phyloP scores from a whole-genome alignment of 495 filamentous ascomycete genomes.

The Penicillium longicatenatum region DNA sequence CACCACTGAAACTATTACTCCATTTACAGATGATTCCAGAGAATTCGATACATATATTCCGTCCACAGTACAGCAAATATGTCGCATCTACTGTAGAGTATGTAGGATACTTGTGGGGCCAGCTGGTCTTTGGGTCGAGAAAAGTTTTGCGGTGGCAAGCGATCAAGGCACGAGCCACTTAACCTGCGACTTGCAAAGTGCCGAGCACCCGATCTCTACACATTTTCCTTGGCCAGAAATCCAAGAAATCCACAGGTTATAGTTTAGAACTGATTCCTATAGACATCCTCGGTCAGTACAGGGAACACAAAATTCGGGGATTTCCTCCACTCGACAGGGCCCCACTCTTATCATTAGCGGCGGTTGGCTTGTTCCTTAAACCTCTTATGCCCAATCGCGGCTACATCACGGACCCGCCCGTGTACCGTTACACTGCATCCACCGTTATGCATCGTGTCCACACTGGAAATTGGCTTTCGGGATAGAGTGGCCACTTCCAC shows the following conservation, averaged over 20 bases:
- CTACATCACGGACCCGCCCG: not conserved
- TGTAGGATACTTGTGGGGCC: not conserved
- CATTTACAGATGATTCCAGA: not conserved
- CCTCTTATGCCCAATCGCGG: slow-evolving; percentile 12
- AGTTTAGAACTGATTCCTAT: no score
- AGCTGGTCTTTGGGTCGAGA: not conserved
- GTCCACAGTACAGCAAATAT: not conserved
- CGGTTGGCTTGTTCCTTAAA: slow-evolving; percentile 13
- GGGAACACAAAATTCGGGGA: no score
- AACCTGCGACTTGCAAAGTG: not conserved
- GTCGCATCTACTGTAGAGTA: not conserved
- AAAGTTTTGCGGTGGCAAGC: not conserved
- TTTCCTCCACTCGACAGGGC: no score
- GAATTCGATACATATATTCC: not conserved
- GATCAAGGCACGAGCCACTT: not conserved
- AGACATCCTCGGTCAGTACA: no score
- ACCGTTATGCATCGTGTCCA: not conserved
- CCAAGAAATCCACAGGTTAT: no score
- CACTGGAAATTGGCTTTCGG: not conserved
- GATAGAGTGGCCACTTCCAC: not conserved
- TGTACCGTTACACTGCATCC: not conserved
- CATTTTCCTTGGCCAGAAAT: not conserved
- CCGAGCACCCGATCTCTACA: not conserved
- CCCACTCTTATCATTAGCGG: slow-evolving; percentile 7
- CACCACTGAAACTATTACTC: not conserved